A percentile compares a stretch with the other conserved stretches of the same genome.
Conservation (phyloP, 2,329 filamentous ascomycete genomes). For the Sporothrix brasiliensis region DNA sequence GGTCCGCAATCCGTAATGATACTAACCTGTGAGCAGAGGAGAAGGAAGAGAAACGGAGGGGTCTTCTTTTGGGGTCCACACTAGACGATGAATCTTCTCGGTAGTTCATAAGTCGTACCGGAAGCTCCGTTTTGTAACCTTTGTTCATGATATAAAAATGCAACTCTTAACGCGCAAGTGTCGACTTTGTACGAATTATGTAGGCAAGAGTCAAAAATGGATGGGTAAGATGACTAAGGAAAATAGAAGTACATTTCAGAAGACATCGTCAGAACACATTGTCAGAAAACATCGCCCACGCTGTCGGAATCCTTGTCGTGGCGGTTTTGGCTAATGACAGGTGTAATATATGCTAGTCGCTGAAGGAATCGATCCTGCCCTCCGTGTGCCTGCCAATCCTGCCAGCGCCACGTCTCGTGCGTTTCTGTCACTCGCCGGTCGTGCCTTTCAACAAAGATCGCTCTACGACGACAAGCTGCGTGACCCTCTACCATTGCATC, state of each 20-base stretch:
- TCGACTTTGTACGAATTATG: no score
- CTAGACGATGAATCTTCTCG: no score
- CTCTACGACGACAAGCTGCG: background rate
- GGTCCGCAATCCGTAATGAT: no score
- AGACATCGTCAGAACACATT: no score
- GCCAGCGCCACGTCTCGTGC: constrained; percentile 5
- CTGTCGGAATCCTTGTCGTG: background rate
- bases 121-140: background rate
- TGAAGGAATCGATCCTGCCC: background rate
- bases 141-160: background rate
- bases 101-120: background rate
- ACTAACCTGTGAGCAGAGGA: background rate
- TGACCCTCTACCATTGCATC: background rate
- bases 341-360: background rate
- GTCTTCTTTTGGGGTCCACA: background rate
- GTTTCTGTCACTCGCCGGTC: background rate
- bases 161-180: no score
- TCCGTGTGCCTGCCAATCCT: background rate
- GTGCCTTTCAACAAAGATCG: constrained; percentile 7
- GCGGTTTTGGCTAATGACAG: background rate
- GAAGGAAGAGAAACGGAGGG: background rate
- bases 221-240: no score
- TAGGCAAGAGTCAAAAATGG: no score
- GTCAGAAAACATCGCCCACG: no score
- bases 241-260: no score